Conservation (phyloP, 2,329 filamentous ascomycete genomes). For the Phialemonium atrogriseum region DNA sequence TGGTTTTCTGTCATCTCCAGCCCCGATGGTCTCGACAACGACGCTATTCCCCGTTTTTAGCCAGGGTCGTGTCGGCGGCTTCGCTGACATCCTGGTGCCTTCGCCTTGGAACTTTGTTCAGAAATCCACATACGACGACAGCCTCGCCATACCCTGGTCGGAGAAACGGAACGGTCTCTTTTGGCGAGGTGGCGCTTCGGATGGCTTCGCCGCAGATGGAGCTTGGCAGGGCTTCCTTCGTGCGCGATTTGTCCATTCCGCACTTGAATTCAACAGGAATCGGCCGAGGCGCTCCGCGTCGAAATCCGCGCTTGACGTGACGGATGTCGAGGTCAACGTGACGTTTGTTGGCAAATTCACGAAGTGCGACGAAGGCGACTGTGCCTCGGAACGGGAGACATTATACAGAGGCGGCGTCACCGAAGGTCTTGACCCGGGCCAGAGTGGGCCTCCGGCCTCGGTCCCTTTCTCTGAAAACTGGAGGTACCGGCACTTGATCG, state of each 20-base stretch:
- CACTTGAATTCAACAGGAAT: too few species aligned
- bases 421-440: too few species aligned
- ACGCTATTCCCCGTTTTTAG: conserved; percentile 47
- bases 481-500: conserved; percentile 45
- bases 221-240: conserved; percentile 52
- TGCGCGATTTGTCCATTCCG: conserved; percentile 44
- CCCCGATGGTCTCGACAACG: conserved; percentile 31
- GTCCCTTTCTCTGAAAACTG: conserved; percentile 27
- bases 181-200: conserved; percentile 47
- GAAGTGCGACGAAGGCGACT: too few species aligned
- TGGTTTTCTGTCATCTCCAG: conserved; percentile 41
- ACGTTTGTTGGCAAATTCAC: too few species aligned
- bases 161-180: conserved; percentile 40
- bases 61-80: conserved; percentile 44
- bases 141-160: conserved; percentile 33
- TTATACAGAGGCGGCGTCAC: too few species aligned
- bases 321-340: too few species aligned
- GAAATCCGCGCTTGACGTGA: too few species aligned
- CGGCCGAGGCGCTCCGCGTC: too few species aligned
- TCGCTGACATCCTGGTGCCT: conserved; percentile 42
- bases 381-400: too few species aligned
- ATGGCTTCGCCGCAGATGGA: conserved; percentile 36
- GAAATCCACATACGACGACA: conserved; percentile 28
- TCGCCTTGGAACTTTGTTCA: conserved; percentile 29
- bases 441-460: conserved; percentile 7